These are phyloP conservation scores for Collariella sp. DNA, from an alignment of 495 filamentous ascomycete genomes.

Conservation along the genomic window DNA sequence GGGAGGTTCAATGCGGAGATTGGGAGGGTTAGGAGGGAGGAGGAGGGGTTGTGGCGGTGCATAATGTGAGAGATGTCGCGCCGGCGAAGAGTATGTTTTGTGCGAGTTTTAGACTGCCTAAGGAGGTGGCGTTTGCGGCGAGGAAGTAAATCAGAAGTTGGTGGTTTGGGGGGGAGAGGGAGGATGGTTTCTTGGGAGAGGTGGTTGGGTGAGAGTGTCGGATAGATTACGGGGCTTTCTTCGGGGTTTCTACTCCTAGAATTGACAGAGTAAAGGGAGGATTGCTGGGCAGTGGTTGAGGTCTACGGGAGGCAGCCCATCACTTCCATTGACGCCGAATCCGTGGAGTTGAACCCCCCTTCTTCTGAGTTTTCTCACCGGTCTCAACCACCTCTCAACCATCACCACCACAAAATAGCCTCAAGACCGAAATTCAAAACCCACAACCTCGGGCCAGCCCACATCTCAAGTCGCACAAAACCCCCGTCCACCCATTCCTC, in stretches of 20 bases:
- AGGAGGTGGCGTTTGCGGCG: slow-evolving; percentile 65
- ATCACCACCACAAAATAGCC: too few relatives aligned
- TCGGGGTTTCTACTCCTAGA: background rate
- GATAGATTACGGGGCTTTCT: too few relatives aligned
- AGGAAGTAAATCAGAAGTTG: slow-evolving; percentile 16
- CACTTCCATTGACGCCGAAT: too few relatives aligned
- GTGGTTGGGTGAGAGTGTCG: background rate
- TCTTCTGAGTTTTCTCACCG: too few relatives aligned
- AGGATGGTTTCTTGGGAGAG: too few relatives aligned
- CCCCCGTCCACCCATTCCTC: background rate
- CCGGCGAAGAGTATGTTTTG: slow-evolving; percentile 96
- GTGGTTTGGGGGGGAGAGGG: background rate
- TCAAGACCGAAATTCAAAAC: background rate
- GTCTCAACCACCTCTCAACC: background rate
- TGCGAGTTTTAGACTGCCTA: slow-evolving; percentile 77
- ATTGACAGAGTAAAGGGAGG: background rate
- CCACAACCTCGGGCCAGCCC: background rate
- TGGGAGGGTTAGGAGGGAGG: slow-evolving; percentile 7
- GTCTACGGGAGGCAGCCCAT: background rate
- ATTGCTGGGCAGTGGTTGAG: too few relatives aligned
- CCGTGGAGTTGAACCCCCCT: too few relatives aligned
- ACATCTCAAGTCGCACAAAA: background rate
- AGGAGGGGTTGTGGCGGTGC: slow-evolving; percentile 53
- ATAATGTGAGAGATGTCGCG: slow-evolving; percentile 79
- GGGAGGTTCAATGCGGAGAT: slow-evolving; percentile 4